Base-by-base conservation (phyloP, 306 rosid genomes). In the Dalbergia cochinchinensis region DNA sequence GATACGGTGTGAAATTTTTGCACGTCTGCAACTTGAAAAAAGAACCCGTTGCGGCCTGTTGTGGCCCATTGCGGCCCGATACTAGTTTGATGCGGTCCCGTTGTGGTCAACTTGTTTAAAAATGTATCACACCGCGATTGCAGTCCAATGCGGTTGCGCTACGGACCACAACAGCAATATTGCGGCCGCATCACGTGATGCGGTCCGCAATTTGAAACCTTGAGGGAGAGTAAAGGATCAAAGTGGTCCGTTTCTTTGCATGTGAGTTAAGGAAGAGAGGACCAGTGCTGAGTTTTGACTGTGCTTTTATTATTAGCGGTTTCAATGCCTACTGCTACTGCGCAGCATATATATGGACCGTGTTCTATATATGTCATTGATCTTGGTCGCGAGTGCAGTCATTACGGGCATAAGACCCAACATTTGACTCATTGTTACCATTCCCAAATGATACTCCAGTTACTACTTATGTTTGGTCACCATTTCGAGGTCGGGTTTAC, bases 191-290 rank as follows among this genome's bases (percentile, higher is more conserved):
- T n/a, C n/a, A n/a, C n/a, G n/a, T n/a, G n/a, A n/a, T n/a, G n/a
- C n/a, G n/a, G n/a, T n/a, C n/a, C n/a, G n/a, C n/a, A n/a, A n/a
- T n/a, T n/a, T n/a, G n/a, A n/a, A n/a, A n/a, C n/a, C n/a, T n/a
- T n/a, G n/a, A n/a, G n/a, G 6, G n/a, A 42, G 10, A 69, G 37
- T 4, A 11, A 45, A n/a, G 10, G 5, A 71, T 33, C 33, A 18
- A 60, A 73, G 79, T 82, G 84, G 71, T 47, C 65, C 19, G 5
- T 54, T 15, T 53, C 67, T 47, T 31, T 74, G 81, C 80, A 69
- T 64, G 80, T 75, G 80, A 85, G 74, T 71, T 18, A 47, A 47
- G 53, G 13, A 60, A 14, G 18, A 34, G 59, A 39, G 77, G 78
- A 69, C 54, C 82, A 66, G 10, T 66, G 69, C 37, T 44, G 57